Evolutionary conservation across 352 stramenopile genomes (phyloP).

Genomic region (Halophytophthora polymorphica): DNA sequence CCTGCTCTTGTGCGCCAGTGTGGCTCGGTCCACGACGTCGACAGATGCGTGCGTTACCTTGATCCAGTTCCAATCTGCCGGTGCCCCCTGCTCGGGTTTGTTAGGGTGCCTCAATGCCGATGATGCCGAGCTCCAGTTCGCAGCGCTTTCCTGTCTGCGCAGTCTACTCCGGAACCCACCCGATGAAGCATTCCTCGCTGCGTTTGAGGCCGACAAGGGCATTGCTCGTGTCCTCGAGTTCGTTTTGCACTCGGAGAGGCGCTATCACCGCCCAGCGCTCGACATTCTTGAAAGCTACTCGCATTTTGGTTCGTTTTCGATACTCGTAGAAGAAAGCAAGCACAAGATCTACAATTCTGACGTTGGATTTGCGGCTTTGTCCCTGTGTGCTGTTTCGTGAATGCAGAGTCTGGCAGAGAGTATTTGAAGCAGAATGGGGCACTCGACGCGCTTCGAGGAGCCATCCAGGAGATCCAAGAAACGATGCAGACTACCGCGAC

Average conservation of each 20-base stretch:
- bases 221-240: conserved; percentile 26
- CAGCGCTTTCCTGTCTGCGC: conserved; percentile 35
- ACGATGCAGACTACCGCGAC: conserved; percentile 17
- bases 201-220: conserved; percentile 26
- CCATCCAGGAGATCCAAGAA: conserved; percentile 21
- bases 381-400: background rate
- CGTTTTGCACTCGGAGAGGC: conserved; percentile 26
- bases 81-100: conserved; percentile 26
- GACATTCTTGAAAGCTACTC: conserved; percentile 53
- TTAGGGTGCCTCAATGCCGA: conserved; percentile 33
- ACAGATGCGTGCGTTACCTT: conserved; percentile 5
- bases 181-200: conserved; percentile 23
- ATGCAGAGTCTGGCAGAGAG: conserved; percentile 12
- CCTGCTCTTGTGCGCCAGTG: conserved; percentile 17
- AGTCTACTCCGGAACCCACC: conserved; percentile 27
- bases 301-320: conserved; percentile 30
- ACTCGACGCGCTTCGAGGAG: conserved; percentile 1
- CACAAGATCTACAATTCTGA: background rate
- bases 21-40: background rate
- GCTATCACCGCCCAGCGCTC: conserved; percentile 38
- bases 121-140: conserved; percentile 26
- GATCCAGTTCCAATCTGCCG: conserved; percentile 30
- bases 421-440: conserved; percentile 14
- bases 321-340: background rate
- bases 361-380: background rate